Conservation (phyloP, 352 stramenopile species). For the Pythium biforme region DNA sequence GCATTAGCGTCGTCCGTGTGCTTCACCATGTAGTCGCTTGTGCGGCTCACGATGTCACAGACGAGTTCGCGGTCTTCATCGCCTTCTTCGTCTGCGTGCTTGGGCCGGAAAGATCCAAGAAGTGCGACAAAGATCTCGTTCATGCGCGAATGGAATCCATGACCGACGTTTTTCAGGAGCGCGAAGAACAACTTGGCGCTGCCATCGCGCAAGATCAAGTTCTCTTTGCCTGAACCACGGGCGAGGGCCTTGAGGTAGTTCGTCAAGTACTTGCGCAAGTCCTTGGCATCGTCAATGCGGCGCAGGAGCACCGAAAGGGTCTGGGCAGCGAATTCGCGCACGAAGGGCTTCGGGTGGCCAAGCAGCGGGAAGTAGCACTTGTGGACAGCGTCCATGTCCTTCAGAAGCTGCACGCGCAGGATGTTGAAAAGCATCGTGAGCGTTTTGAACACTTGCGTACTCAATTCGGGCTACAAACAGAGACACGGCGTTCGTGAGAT, state of each 20-base stretch:
- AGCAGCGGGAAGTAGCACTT: slow-evolving; percentile 90
- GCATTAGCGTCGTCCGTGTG: slow-evolving; percentile 72
- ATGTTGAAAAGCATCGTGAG: slow-evolving; percentile 89
- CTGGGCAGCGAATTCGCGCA: slow-evolving; percentile 89
- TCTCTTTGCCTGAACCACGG: slow-evolving; percentile 53
- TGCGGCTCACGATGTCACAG: slow-evolving; percentile 70
- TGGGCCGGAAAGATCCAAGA: slow-evolving; percentile 69
- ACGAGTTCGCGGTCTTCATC: slow-evolving; percentile 35
- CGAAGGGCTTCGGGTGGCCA: slow-evolving; percentile 79
- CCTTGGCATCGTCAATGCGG: slow-evolving; percentile 71
- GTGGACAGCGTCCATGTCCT: slow-evolving; percentile 89
- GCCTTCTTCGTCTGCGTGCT: slow-evolving; percentile 22
- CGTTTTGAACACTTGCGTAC: slow-evolving; percentile 90
- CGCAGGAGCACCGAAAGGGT: slow-evolving; percentile 83
- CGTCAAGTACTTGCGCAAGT: slow-evolving; percentile 77
- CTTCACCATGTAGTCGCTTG: slow-evolving; percentile 68
- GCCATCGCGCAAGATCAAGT: slow-evolving; percentile 75
- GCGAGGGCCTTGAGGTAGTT: slow-evolving; percentile 77
- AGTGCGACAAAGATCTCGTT: slow-evolving; percentile 71
- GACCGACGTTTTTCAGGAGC: slow-evolving; percentile 80
- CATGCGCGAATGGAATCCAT: slow-evolving; percentile 87
- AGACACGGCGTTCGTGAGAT: background rate
- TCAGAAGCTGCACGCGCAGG: slow-evolving; percentile 76
- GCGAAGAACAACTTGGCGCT: slow-evolving; percentile 87
- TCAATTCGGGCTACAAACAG: slow-evolving; percentile 72